Percentiles rank a stretch among this genome's conserved stretches.
These are phyloP conservation scores for Pseudisothecium myosuroides DNA, from an alignment of 225 moss, liverwort and hornwort species.

Conservation along the genomic window DNA sequence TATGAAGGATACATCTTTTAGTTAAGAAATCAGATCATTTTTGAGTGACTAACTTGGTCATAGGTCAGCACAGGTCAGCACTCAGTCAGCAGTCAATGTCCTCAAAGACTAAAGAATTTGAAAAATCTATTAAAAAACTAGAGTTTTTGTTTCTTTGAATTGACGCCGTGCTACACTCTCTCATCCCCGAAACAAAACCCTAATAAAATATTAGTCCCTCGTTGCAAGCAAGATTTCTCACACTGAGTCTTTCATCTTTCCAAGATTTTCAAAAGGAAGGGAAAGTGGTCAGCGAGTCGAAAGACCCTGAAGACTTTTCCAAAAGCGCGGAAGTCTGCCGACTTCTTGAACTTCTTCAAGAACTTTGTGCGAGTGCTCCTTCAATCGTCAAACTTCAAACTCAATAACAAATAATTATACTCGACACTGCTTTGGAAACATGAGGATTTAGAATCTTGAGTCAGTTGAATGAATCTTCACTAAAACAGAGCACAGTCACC, in stretches of 20 bases:
- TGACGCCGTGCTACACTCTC: background rate
- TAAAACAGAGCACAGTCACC: background rate
- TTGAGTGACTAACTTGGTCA: background rate
- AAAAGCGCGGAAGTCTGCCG: background rate
- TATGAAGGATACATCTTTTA: background rate
- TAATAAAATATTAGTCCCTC: background rate
- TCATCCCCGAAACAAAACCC: too few species aligned
- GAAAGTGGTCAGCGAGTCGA: background rate
- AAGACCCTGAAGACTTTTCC: background rate
- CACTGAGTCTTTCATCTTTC: too few species aligned
- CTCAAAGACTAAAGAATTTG: background rate
- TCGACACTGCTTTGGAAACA: background rate
- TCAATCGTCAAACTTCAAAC: background rate
- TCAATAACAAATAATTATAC: background rate
- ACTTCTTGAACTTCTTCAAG: background rate
- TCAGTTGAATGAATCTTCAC: background rate
- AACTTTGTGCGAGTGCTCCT: background rate
- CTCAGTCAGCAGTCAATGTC: background rate
- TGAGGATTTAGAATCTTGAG: background rate
- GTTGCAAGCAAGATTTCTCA: background rate
- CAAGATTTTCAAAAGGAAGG: background rate
- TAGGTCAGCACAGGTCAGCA: background rate
- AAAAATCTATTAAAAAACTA: background rate
- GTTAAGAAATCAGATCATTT: background rate
- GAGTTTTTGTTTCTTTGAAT: background rate